Base-by-base conservation (phyloP, 768 basidiomycete genomes). In the Suillus subaureus region DNA sequence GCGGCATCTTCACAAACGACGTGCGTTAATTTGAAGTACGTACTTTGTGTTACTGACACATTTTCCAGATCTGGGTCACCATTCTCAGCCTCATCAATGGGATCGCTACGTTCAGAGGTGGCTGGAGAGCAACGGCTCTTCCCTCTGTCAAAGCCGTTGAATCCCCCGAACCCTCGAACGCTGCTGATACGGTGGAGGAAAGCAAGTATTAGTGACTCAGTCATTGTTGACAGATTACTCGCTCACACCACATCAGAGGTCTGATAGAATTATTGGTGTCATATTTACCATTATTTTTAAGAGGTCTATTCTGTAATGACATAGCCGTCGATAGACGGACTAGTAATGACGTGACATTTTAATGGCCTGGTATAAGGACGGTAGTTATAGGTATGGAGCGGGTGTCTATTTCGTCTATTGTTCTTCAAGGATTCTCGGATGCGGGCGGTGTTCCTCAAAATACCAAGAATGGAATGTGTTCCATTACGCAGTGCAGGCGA, bases 81-180 rank as follows among this genome's bases (percentile, higher is more conserved):
- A 26, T 83, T 21, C 79, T 85, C 26, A 80, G 80, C 26, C 73
- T 83, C 33, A 67, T 82, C 37, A 87, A 88, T 23, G 88, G 83
- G 13, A 68, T 89, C 2, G 82, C 85, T 6, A 84, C 89, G 3
- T 90, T 91, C 78, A 79, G 87, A 70, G 85, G 83, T 43, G 89
- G 89, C 4, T 92, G 91, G 91, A 86, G 82, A 64, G 89, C 90
- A 2, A 90, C 89, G 18, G 83, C 87, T 9, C 60, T 75, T 5
- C 64, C 69, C 47, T 64, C 67, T 56, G 23, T 61, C 18, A 69
- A 65, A 23, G 54, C 33, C 7, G 18, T 9, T 28, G 37, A 28
- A 58, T 15, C 61, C 13, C 21, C 52, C 26, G 52, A 45, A 6
- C 6, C 13, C 16, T 21, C 31, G 26, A 65, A 61, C 40, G 11